Evolutionary conservation across 2,329 filamentous ascomycete species (phyloP).

Genomic region (Niveomyces coronatus): DNA sequence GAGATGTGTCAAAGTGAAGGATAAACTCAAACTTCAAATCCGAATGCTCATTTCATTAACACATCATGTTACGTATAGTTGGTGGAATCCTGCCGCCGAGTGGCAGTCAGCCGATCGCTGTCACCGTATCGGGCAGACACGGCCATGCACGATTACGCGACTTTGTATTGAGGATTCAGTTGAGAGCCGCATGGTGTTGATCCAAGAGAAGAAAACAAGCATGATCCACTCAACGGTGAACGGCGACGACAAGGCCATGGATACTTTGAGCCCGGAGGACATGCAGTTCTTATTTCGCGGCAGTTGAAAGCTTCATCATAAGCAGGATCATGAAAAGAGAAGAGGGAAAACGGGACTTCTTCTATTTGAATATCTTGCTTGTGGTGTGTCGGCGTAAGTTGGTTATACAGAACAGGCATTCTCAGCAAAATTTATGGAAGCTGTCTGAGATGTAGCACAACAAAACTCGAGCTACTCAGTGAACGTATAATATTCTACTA

Average conservation of each 20-base stretch:
- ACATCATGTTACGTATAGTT: slow-evolving; percentile 43
- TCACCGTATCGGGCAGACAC: slow-evolving; percentile 90
- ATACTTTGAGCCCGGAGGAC: slow-evolving; percentile 81
- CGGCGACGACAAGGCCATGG: slow-evolving; percentile 81
- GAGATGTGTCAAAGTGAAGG: too few relatives aligned
- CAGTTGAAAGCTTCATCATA: slow-evolving; percentile 1
- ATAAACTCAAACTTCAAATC: too few relatives aligned
- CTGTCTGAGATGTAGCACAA: too few relatives aligned
- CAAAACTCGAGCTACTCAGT: too few relatives aligned
- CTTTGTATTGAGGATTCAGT: slow-evolving; percentile 96
- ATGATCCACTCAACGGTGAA: slow-evolving; percentile 98
- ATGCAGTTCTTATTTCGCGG: slow-evolving; percentile 92
- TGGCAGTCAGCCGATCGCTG: slow-evolving; percentile 95
- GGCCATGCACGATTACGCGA: slow-evolving; percentile 87
- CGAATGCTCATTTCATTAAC: too few relatives aligned
- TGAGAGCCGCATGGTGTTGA: slow-evolving; percentile 85
- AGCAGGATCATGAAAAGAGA: background rate
- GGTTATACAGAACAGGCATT: too few relatives aligned
- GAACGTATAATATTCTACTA: background rate
- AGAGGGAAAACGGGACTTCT: too few relatives aligned
- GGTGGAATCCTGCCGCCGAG: slow-evolving; percentile 99
- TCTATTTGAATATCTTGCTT: too few relatives aligned
- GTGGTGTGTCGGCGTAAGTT: too few relatives aligned
- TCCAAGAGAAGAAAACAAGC: slow-evolving; percentile 97
- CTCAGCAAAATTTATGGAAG: too few relatives aligned